Conservation (phyloP, 257 asterid species). For the Solanum chilense region DNA sequence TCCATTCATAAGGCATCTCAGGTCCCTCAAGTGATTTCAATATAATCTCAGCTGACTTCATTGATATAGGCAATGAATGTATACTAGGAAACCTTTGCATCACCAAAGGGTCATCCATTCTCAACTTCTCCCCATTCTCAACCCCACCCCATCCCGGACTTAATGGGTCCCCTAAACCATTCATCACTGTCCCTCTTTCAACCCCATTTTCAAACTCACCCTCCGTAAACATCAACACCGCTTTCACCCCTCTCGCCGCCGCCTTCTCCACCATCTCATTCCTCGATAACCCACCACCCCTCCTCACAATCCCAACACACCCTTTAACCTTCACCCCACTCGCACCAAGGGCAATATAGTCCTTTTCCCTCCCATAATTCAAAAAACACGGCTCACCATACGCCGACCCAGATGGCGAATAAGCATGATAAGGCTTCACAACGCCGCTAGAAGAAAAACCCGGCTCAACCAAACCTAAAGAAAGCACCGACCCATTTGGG, state of each 20-base stretch:
- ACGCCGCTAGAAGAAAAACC: slow-evolving; percentile 23
- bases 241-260: slow-evolving; percentile 68
- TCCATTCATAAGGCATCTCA: slow-evolving; percentile 45
- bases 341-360: slow-evolving; percentile 39
- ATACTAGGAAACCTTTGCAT: slow-evolving; percentile 45
- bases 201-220: slow-evolving; percentile 38
- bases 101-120: slow-evolving; percentile 38
- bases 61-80: slow-evolving; percentile 84
- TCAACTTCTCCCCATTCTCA: slow-evolving; percentile 53
- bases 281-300: slow-evolving; percentile 70
- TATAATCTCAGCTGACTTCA: slow-evolving; percentile 50
- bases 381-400: slow-evolving; percentile 54
- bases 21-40: slow-evolving; percentile 47
- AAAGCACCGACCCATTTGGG: slow-evolving; percentile 24
- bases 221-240: slow-evolving; percentile 86
- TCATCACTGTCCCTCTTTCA: slow-evolving; percentile 93
- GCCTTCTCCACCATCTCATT: slow-evolving; percentile 61
- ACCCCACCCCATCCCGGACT: slow-evolving; percentile 82
- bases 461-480: slow-evolving; percentile 41
- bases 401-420: slow-evolving; percentile 79
- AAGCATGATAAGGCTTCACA: slow-evolving; percentile 72
- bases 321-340: slow-evolving; percentile 49
- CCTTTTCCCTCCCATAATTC: slow-evolving; percentile 71
- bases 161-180: slow-evolving; percentile 89
- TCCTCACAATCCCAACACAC: slow-evolving; percentile 69